These are phyloP conservation scores for Dalbergia oliveri DNA, from an alignment of 306 rosid genomes.

Conservation along the genomic window DNA sequence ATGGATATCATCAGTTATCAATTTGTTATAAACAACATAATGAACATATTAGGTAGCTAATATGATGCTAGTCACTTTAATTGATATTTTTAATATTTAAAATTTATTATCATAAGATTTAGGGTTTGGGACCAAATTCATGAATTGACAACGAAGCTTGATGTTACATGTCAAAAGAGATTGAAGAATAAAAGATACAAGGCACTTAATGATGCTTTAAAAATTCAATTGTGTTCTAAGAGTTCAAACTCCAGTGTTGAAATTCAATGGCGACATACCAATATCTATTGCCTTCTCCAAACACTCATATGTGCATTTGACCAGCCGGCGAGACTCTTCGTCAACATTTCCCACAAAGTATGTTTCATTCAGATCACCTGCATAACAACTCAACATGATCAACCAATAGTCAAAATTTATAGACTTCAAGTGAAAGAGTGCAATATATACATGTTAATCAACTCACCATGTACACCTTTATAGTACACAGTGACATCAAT, in stretches of 20 bases:
- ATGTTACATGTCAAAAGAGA: conserved; percentile 13
- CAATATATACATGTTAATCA: conserved; percentile 7
- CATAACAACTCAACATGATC: conserved; percentile 33
- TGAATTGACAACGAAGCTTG: neutral
- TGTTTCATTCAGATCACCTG: conserved; percentile 97
- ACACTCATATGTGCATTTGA: conserved; percentile 89
- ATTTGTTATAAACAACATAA: no score
- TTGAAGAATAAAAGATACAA: neutral
- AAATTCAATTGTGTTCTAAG: conserved; percentile 9
- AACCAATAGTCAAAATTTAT: conserved; percentile 6
- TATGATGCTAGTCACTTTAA: neutral
- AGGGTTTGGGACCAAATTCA: conserved; percentile 1
- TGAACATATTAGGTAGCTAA: neutral
- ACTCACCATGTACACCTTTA: conserved; percentile 90
- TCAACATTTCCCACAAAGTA: conserved; percentile 96
- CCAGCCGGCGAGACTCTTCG: conserved; percentile 79
- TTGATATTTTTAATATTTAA: neutral
- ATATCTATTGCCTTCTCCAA: conserved; percentile 93
- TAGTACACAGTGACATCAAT: conserved; percentile 87
- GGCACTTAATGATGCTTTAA: neutral
- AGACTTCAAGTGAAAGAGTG: neutral
- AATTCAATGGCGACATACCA: conserved; percentile 61
- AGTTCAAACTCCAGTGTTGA: conserved; percentile 20
- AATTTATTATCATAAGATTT: neutral
- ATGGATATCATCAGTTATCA: conserved; percentile 3